Percentiles rank a stretch among this genome's conserved stretches.
Evolutionary conservation across 179 eudicot genomes (phyloP).

Genomic region (Sideroxylon spinosum): DNA sequence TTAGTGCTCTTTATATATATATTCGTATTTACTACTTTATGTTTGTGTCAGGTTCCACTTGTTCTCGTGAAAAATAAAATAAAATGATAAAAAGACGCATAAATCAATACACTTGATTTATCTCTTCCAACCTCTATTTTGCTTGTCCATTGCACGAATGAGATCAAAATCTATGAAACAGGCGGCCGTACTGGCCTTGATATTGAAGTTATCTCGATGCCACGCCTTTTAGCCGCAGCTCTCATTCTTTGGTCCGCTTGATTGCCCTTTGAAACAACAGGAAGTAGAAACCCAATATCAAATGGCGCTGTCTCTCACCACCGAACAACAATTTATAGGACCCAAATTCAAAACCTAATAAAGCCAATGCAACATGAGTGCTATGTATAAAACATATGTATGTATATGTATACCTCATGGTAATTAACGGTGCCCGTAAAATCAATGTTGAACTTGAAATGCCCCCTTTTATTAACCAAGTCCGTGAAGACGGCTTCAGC

Average conservation of each 20-base stretch:
- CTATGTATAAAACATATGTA: background rate
- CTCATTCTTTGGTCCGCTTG: slow-evolving; percentile 93
- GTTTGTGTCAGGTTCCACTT: too few relatives aligned
- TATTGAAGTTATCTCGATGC: slow-evolving; percentile 71
- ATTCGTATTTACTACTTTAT: too few relatives aligned
- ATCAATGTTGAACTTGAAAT: slow-evolving; percentile 67
- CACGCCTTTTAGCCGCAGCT: slow-evolving; percentile 81
- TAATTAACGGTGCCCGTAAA: slow-evolving; percentile 91
- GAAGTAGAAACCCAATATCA: slow-evolving; percentile 8
- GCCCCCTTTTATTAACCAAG: slow-evolving; percentile 59
- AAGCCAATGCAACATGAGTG: background rate
- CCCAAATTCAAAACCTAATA: background rate
- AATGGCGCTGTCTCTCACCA: background rate
- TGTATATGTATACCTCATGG: slow-evolving; percentile 50
- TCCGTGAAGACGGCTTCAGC: slow-evolving; percentile 89
- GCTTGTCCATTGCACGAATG: slow-evolving; percentile 94
- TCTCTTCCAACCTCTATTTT: slow-evolving; percentile 57
- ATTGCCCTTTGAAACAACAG: slow-evolving; percentile 54
- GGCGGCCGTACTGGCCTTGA: slow-evolving; percentile 80
- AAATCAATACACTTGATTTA: background rate
- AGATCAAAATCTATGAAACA: slow-evolving; percentile 85
- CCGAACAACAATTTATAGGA: background rate
- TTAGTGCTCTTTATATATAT: too few relatives aligned
- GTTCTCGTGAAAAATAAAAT: background rate
- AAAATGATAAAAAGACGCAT: background rate